Evolutionary conservation across 441 rosid genomes (phyloP).

Genomic region (Manihot esculenta): DNA sequence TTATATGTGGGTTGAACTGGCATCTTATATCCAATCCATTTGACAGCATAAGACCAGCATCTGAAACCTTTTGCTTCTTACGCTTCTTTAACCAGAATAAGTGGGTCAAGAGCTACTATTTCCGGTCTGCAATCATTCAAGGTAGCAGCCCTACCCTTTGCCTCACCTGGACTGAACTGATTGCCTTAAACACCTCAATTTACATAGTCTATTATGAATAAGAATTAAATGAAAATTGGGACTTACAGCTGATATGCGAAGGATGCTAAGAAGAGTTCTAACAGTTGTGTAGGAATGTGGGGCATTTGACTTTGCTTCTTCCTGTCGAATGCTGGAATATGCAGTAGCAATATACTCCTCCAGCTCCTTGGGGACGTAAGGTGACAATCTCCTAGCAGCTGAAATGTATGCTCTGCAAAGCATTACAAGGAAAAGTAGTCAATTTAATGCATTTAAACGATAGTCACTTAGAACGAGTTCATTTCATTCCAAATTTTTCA

Average conservation of each 20-base stretch:
- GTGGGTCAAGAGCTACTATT: background rate
- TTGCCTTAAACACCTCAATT: constrained; percentile 7
- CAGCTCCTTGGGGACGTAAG: constrained; percentile 77
- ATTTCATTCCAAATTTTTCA: background rate
- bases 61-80: background rate
- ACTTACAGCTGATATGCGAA: constrained; percentile 91
- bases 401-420: constrained; percentile 85
- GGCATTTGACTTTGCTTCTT: constrained; percentile 86
- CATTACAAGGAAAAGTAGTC: constrained; percentile 8
- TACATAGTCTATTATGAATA: background rate
- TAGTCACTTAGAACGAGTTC: constrained; percentile 2
- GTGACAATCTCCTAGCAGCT: constrained; percentile 89
- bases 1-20: constrained; percentile 5
- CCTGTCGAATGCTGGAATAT: constrained; percentile 92
- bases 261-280: constrained; percentile 93
- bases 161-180: background rate
- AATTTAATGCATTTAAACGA: background rate
- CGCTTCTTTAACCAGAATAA: background rate
- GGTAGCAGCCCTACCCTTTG: background rate
- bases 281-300: constrained; percentile 98
- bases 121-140: background rate
- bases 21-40: background rate
- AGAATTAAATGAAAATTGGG: constrained; percentile 3
- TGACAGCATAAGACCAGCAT: background rate
- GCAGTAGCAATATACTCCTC: constrained; percentile 97